Percentiles rank a stretch among this genome's conserved stretches.
phyloP scores from a whole-genome alignment of 768 basidiomycete species.

The Gloeopeniophorella convolvens region DNA sequence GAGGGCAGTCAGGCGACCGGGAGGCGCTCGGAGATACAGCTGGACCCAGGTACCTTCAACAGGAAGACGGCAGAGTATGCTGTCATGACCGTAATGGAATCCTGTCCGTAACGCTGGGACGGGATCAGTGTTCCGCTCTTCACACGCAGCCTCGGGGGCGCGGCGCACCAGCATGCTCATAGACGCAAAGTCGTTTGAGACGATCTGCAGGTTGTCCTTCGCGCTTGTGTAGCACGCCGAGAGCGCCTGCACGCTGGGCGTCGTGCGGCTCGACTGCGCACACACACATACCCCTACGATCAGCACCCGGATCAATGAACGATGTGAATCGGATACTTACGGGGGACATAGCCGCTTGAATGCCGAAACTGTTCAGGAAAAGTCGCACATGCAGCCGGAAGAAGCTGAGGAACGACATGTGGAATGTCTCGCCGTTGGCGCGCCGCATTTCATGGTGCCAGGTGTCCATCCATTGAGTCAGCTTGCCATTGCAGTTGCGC shows the following conservation, averaged over 20 bases:
- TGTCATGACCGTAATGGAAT: constrained; percentile 79
- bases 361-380: constrained; percentile 80
- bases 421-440: constrained; percentile 70
- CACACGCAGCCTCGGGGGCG: background rate
- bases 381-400: constrained; percentile 75
- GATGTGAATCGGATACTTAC: constrained; percentile 32
- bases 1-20: constrained; percentile 10
- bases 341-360: constrained; percentile 54
- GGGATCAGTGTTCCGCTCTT: constrained; percentile 11
- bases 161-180: constrained; percentile 65
- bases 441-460: constrained; percentile 72
- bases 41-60: constrained; percentile 46
- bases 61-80: constrained; percentile 81
- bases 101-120: constrained; percentile 72
- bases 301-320: constrained; percentile 8
- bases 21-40: constrained; percentile 11
- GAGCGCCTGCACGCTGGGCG: constrained; percentile 61
- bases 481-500: constrained; percentile 61
- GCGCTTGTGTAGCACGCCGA: constrained; percentile 72
- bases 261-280: constrained; percentile 46
- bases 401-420: constrained; percentile 65
- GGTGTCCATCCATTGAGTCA: constrained; percentile 63
- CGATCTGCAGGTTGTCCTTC: constrained; percentile 60
- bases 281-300: no score
- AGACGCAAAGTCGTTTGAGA: constrained; percentile 64